These are phyloP conservation scores for Puccinia polysora DNA, from an alignment of 1,284 basidiomycete species.

Conservation along the genomic window DNA sequence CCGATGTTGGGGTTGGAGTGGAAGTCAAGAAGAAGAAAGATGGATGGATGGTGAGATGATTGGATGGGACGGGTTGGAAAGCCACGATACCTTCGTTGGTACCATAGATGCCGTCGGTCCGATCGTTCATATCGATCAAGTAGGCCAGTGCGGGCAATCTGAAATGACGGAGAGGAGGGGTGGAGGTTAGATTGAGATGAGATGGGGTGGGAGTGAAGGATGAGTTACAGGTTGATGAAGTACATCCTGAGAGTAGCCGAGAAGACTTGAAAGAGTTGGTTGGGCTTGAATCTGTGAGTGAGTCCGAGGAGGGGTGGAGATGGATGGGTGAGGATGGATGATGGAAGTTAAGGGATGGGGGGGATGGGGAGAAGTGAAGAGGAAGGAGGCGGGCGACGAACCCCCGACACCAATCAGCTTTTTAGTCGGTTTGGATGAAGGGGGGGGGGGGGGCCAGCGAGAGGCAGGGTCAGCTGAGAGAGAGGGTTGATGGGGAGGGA, in stretches of 20 bases:
- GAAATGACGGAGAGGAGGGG: slow-evolving; percentile 50
- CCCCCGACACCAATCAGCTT: slow-evolving; percentile 20
- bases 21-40: not conserved
- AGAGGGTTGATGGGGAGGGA: not conserved
- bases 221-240: slow-evolving; percentile 65
- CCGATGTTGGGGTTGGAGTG: not conserved
- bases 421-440: too few relatives aligned
- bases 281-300: slow-evolving; percentile 49
- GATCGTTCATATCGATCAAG: slow-evolving; percentile 82
- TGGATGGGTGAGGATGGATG: not conserved
- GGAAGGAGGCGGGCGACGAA: slow-evolving; percentile 16
- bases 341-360: not conserved
- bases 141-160: slow-evolving; percentile 88
- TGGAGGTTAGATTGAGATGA: slow-evolving; percentile 55
- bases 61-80: too few relatives aligned
- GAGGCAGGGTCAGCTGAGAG: not conserved
- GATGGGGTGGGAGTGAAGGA: slow-evolving; percentile 1
- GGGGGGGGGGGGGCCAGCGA: too few relatives aligned
- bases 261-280: slow-evolving; percentile 58
- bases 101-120: slow-evolving; percentile 78
- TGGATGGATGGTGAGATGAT: too few relatives aligned
- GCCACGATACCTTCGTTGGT: slow-evolving; percentile 83
- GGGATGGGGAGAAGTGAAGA: not conserved
- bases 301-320: not conserved
- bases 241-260: slow-evolving; percentile 71